Base-by-base conservation (phyloP, 306 rosid genomes). In the Benincasa hispida region DNA sequence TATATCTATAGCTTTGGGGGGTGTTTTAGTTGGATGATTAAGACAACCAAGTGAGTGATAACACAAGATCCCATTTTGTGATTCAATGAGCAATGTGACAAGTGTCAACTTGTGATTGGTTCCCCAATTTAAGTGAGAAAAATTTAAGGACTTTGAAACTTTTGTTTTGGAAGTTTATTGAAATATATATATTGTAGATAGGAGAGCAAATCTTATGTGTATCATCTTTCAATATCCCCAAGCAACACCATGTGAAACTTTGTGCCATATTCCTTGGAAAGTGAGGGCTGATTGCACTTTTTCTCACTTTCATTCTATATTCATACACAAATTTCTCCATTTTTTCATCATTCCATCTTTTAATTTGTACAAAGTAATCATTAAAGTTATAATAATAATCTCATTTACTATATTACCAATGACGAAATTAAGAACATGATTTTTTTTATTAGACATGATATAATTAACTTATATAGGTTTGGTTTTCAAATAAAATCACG, bases 171-270 rank as follows among this genome's bases (percentile, higher is more conserved):
- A 69, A 5, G 75, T 42, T 69, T 45, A 69, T 69, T 69, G 75
- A 8, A 47, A 68, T 39, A 14, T 67, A 39, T 41, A 62, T 2
- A 6, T 56, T 56, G 72, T 34, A 12, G 48, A 32, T 8, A 15
- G 25, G 34, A 42, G 56, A 74, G 48, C 47, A 32, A 51, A 54
- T 74, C 62, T 74, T 54, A n/a, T 18, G 60, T 53, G 60, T 74
- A 12, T 74, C 42, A 74, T 74, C 87, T 88, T 78, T 88, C 88
- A 81, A 85, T 86, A 85, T 82, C 81, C 88, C 90, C 48, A 45
- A 85, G 85, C 92, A 91, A 82, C 80, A 84, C 89, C 96, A 90
- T 88, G 95, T 85, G 91, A 28, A 79, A 51, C 82, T 51, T 82
- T 79, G 87, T 81, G 84, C 87, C 78, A 83, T 50, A 50, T 87